Conservation (phyloP, 768 basidiomycete species). For the Suillus brevipes region DNA sequence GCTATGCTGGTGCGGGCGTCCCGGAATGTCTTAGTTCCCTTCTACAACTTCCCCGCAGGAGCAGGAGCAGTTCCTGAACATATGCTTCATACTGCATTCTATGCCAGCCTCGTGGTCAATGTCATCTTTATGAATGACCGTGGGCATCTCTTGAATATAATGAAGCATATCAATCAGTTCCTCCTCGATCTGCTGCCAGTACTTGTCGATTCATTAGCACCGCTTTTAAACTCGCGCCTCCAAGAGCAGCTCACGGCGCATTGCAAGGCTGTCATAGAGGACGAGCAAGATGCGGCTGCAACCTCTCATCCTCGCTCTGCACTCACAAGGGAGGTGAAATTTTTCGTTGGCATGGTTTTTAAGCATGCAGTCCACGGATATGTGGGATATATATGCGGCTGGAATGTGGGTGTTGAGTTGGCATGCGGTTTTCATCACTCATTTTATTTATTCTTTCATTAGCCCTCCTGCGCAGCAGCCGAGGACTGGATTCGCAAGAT, state of each 20-base stretch:
- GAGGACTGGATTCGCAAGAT: constrained; percentile 47
- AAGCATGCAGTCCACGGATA: constrained; percentile 41
- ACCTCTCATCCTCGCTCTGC: constrained; percentile 29
- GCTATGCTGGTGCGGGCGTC: constrained; percentile 43
- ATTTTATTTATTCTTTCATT: neutral
- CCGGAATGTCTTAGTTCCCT: constrained; percentile 39
- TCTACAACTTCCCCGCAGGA: constrained; percentile 23
- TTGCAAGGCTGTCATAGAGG: constrained; percentile 33
- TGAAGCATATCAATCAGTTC: constrained; percentile 34
- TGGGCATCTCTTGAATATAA: constrained; percentile 33
- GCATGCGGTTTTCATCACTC: neutral
- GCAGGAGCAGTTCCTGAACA: constrained; percentile 28
- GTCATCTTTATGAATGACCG: constrained; percentile 37
- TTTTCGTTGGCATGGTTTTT: constrained; percentile 54
- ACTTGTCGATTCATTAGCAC: constrained; percentile 38
- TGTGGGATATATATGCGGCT: constrained; percentile 46
- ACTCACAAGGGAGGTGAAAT: constrained; percentile 28
- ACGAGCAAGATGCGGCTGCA: constrained; percentile 31
- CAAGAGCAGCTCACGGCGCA: constrained; percentile 29
- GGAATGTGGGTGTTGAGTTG: constrained; percentile 42
- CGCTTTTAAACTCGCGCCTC: constrained; percentile 27
- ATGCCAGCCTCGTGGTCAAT: constrained; percentile 39
- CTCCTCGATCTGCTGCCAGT: constrained; percentile 47
- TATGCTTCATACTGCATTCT: constrained; percentile 36
- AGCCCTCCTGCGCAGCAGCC: constrained; percentile 39